These are phyloP conservation scores for Kwoniella europaea DNA, from an alignment of 768 basidiomycete species.

Conservation along the genomic window DNA sequence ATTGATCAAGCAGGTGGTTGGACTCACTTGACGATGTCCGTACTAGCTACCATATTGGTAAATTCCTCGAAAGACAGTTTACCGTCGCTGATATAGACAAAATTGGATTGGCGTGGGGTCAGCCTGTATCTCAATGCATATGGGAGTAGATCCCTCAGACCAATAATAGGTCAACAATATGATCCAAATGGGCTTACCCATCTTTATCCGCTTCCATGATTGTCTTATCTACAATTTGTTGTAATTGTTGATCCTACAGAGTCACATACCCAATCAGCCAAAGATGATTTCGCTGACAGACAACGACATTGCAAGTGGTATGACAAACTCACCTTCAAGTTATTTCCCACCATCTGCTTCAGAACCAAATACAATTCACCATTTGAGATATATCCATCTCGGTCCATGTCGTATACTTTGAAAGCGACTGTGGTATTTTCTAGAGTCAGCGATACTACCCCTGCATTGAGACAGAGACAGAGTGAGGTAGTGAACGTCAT, in stretches of 20 bases:
- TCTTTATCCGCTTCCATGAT: slow-evolving; percentile 99
- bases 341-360: slow-evolving; percentile 99
- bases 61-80: slow-evolving; percentile 98
- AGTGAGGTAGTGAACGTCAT: no score
- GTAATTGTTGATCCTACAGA: slow-evolving; percentile 88
- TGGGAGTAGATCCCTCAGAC: no score
- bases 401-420: slow-evolving; percentile 99
- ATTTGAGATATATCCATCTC: slow-evolving; percentile 96
- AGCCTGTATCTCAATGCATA: no score
- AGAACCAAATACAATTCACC: slow-evolving; percentile 97
- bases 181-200: slow-evolving; percentile 60
- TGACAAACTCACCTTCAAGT: slow-evolving; percentile 74
- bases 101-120: background rate
- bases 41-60: slow-evolving; percentile 93
- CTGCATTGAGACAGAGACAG: no score
- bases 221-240: slow-evolving; percentile 99
- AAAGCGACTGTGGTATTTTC: slow-evolving; percentile 75
- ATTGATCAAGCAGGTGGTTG: no score
- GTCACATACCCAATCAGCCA: background rate
- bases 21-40: slow-evolving; percentile 85
- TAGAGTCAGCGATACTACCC: no score
- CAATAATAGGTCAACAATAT: no score
- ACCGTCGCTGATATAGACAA: slow-evolving; percentile 66
- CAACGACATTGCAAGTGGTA: background rate
- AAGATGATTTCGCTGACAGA: no score